Evolutionary conservation across 73 alveolate species (phyloP).

Genomic region (Uronychia binucleata): DNA sequence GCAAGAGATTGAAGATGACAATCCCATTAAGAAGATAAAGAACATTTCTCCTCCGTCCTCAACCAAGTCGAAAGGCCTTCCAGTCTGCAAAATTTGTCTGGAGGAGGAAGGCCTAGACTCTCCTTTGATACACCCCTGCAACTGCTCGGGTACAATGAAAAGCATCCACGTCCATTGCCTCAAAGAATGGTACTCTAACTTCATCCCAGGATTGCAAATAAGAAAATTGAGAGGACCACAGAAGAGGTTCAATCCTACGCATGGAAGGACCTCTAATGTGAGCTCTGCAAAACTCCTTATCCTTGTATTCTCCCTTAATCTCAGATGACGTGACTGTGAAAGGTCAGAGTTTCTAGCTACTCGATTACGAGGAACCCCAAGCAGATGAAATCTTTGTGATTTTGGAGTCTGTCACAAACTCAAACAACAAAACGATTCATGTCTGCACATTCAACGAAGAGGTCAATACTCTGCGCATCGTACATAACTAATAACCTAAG

Average conservation of each 20-base stretch:
- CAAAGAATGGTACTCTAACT: conserved; percentile 62
- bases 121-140: conserved; percentile 45
- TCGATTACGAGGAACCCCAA: conserved; percentile 21
- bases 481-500: conserved; percentile 9
- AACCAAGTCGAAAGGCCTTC: neutral
- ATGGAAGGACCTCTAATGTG: conserved; percentile 38
- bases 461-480: neutral
- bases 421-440: conserved; percentile 30
- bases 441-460: conserved; percentile 20
- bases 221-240: conserved; percentile 23
- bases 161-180: conserved; percentile 56
- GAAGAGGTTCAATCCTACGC: conserved; percentile 19
- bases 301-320: conserved; percentile 40
- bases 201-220: conserved; percentile 38
- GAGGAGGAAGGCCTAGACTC: conserved; percentile 35
- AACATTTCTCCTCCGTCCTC: neutral
- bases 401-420: conserved; percentile 24
- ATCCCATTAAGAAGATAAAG: neutral
- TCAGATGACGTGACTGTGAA: conserved; percentile 29
- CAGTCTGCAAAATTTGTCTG: conserved; percentile 59
- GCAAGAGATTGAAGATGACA: conserved; percentile 11
- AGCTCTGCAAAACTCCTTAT: conserved; percentile 43
- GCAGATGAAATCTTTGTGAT: conserved; percentile 10
- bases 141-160: conserved; percentile 67
- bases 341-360: conserved; percentile 25